Base-by-base conservation (phyloP, 2,329 filamentous ascomycete species). In the Alternaria novae-zelandiae region DNA sequence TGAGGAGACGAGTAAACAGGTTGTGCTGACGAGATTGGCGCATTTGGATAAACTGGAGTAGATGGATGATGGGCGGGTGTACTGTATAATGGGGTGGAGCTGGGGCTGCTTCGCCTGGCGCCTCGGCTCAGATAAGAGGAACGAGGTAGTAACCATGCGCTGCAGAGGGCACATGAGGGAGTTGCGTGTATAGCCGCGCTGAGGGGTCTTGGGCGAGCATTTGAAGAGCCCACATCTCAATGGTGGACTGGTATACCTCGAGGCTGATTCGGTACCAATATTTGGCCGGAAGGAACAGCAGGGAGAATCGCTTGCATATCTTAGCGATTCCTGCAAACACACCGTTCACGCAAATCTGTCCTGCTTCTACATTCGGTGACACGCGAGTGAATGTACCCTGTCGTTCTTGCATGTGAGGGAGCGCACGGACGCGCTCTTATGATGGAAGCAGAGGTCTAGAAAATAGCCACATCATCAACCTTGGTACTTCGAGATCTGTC, bases 1-100 rank as follows among this genome's bases (percentile, higher is more conserved):
- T 65, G 94, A 99, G 83, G 96, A 99, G 87, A 98, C 95, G 66
- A 97, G 93, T 80, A 99, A 98, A 82, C 95, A 98, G 82, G 96
- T 98, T 30, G 96, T 99, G 17, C 83, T 99, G 76, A 98, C 96
- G 57, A 84, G 96, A 73, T 79, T 99, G 81, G 96, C 98, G 78
- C 96, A 99, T 84, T 80, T 99, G 79, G 96, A 99, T 78, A 98
- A 98, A 82, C 82, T 99, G 78, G 96, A 99, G 81, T 98, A 75
- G 15, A 13, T 32, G 30, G 32, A 36, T 2, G 32, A 5, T 9
- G 32, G 3, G 32, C 1, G 4, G 28, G 30, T 36, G n/a, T n/a
- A 36, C 32, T 32, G 6, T 32, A 32, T 13, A 13, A 32, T 13
- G 28, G 28, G 11, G 28, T 32, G 28, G 28, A 32, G 28, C 28